These are phyloP conservation scores for Steccherinum ochraceum DNA, from an alignment of 768 basidiomycete genomes.

Conservation along the genomic window DNA sequence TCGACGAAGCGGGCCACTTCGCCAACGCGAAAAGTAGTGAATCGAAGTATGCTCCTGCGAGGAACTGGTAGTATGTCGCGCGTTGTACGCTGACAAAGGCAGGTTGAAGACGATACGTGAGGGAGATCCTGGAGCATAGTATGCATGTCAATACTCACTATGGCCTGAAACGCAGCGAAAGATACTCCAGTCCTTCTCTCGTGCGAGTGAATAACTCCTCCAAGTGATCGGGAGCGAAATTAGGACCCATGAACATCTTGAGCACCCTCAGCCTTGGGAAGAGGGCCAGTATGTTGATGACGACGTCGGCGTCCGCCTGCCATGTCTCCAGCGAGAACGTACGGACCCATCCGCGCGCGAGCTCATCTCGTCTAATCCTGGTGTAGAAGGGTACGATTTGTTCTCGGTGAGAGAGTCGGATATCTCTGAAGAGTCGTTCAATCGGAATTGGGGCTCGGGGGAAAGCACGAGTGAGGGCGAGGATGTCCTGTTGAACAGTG, in stretches of 20 bases:
- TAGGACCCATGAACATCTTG: constrained; percentile 65
- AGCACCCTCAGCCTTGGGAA: constrained; percentile 47
- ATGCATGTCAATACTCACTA: constrained; percentile 66
- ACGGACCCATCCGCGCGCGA: constrained; percentile 29
- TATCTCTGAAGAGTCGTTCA: constrained; percentile 49
- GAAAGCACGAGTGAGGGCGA: constrained; percentile 57
- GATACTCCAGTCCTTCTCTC: constrained; percentile 35
- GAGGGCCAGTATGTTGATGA: constrained; percentile 60
- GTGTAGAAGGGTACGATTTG: constrained; percentile 54
- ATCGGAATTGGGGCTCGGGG: constrained; percentile 54
- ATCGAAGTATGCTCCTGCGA: constrained; percentile 87
- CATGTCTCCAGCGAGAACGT: constrained; percentile 53
- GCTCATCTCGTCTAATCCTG: constrained; percentile 37
- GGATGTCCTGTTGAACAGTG: constrained; percentile 43
- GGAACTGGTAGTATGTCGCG: constrained; percentile 78
- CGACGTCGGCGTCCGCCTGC: constrained; percentile 68
- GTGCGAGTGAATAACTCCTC: constrained; percentile 58
- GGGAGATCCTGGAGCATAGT: no score
- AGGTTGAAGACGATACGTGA: no score
- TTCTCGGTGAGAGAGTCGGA: constrained; percentile 43
- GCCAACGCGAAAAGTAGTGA: constrained; percentile 57
- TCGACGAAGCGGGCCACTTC: constrained; percentile 44
- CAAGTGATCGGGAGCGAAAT: constrained; percentile 75
- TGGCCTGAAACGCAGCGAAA: constrained; percentile 74
- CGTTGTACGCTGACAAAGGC: constrained; percentile 46